Percentiles rank a stretch among this genome's conserved stretches.
phyloP scores from a whole-genome alignment of 2,329 filamentous ascomycete genomes.

The Hirsutella rhossiliensis region DNA sequence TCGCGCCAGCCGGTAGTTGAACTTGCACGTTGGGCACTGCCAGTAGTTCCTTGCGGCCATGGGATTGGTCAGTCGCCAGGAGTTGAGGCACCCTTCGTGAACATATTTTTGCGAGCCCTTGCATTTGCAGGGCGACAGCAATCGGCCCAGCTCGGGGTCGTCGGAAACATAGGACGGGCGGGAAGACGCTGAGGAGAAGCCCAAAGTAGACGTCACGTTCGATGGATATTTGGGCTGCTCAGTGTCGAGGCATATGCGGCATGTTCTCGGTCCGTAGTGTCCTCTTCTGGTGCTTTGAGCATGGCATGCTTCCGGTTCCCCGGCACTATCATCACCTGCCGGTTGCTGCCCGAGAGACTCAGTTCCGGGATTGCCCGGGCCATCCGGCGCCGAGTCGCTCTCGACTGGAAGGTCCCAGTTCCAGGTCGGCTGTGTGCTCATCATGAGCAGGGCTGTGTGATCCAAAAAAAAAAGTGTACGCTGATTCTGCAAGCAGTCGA shows the following conservation, averaged over 20 bases:
- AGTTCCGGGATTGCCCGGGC: neutral
- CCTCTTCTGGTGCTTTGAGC: slow-evolving; percentile 7
- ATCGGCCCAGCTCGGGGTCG: slow-evolving; percentile 59
- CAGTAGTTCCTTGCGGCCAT: slow-evolving; percentile 58
- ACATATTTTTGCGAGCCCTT: slow-evolving; percentile 90
- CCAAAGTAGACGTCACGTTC: slow-evolving; percentile 17
- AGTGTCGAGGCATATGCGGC: slow-evolving; percentile 78
- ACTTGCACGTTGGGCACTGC: slow-evolving; percentile 80
- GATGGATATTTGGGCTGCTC: slow-evolving; percentile 36
- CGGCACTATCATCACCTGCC: neutral
- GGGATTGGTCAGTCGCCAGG: slow-evolving; percentile 69
- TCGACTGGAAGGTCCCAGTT: slow-evolving; percentile 7
- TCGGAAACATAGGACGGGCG: slow-evolving; percentile 55
- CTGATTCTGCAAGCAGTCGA: neutral
- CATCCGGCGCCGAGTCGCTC: slow-evolving; percentile 2
- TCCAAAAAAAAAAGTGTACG: neutral
- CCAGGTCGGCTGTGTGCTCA: slow-evolving; percentile 15
- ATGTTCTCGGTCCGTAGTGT: slow-evolving; percentile 61
- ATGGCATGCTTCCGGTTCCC: slow-evolving; percentile 3
- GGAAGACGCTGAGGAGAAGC: slow-evolving; percentile 18
- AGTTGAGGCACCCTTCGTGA: slow-evolving; percentile 77
- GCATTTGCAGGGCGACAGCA: slow-evolving; percentile 86
- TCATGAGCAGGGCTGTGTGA: slow-evolving; percentile 1
- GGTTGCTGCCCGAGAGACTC: neutral
- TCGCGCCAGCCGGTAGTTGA: slow-evolving; percentile 67